Evolutionary conservation across 495 filamentous ascomycete genomes (phyloP).

Genomic region (Hypoxylon fragiforme): DNA sequence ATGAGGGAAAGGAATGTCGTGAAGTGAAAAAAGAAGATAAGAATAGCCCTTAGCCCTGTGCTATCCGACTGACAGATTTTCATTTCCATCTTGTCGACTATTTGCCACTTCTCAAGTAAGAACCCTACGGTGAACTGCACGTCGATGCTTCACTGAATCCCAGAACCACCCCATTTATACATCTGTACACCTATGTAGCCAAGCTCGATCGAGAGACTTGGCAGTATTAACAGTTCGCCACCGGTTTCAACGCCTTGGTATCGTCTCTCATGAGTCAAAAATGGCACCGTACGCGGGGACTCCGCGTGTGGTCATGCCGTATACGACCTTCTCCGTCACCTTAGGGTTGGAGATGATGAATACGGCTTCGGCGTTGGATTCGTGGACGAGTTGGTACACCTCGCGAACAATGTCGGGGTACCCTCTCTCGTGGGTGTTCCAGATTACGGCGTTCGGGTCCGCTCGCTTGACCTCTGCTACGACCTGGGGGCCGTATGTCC

Average conservation of each 20-base stretch:
- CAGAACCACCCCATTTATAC: no score
- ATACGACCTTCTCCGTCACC: conserved; percentile 72
- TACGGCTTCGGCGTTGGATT: conserved; percentile 60
- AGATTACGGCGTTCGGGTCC: conserved; percentile 54
- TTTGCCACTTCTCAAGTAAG: conserved; percentile 22
- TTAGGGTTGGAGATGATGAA: conserved; percentile 77
- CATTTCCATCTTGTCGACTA: conserved; percentile 23
- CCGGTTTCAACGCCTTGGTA: neutral
- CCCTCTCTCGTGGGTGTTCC: conserved; percentile 50
- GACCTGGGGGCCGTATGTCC: conserved; percentile 51
- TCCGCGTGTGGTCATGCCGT: conserved; percentile 69
- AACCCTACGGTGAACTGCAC: conserved; percentile 25
- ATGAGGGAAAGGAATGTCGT: conserved; percentile 20
- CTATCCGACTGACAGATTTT: no score
- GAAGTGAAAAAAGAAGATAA: conserved; percentile 19
- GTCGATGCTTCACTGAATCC: conserved; percentile 8
- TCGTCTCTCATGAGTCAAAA: conserved; percentile 66
- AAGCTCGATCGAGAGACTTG: conserved; percentile 1
- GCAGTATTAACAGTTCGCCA: conserved; percentile 10
- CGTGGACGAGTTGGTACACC: conserved; percentile 51
- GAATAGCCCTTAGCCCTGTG: no score
- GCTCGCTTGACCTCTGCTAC: conserved; percentile 47
- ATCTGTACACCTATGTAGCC: no score
- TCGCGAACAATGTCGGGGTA: conserved; percentile 59
- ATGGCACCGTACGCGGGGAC: conserved; percentile 77